Evolutionary conservation across 2,329 filamentous ascomycete species (phyloP).

Genomic region (Penicillium sp.): DNA sequence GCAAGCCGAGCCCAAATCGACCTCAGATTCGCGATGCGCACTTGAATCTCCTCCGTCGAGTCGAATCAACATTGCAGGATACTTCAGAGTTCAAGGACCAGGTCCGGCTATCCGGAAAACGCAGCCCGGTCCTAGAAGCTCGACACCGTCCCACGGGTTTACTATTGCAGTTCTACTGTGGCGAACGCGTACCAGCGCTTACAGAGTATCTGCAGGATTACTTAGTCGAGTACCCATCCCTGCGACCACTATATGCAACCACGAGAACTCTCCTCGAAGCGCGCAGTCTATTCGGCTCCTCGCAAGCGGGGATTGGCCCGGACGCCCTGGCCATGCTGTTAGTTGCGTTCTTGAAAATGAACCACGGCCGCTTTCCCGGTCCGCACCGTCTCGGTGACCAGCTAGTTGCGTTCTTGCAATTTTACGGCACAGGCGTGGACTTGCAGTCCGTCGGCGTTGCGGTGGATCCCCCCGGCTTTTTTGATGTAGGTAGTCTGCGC

Average conservation of each 20-base stretch:
- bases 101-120: constrained; percentile 26
- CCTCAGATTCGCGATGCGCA: constrained; percentile 33
- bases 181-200: constrained; percentile 42
- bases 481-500: constrained; percentile 32
- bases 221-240: constrained; percentile 51
- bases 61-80: constrained; percentile 26
- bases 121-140: constrained; percentile 36
- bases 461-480: constrained; percentile 50
- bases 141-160: constrained; percentile 53
- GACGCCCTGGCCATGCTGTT: constrained; percentile 62
- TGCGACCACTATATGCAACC: constrained; percentile 53
- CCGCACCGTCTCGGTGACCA: constrained; percentile 42
- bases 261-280: constrained; percentile 55
- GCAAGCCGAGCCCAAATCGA: constrained; percentile 38
- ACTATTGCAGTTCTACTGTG: constrained; percentile 55
- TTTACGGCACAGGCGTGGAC: constrained; percentile 52
- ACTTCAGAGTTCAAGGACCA: constrained; percentile 22
- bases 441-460: constrained; percentile 52
- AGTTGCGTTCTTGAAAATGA: constrained; percentile 54
- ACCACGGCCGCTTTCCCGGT: constrained; percentile 35
- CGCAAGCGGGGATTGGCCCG: constrained; percentile 53
- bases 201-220: constrained; percentile 51
- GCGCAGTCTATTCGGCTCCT: constrained; percentile 52
- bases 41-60: constrained; percentile 24
- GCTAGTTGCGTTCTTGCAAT: constrained; percentile 53